phyloP scores from a whole-genome alignment of 75 land plant species.

The Cryptomeria japonica region DNA sequence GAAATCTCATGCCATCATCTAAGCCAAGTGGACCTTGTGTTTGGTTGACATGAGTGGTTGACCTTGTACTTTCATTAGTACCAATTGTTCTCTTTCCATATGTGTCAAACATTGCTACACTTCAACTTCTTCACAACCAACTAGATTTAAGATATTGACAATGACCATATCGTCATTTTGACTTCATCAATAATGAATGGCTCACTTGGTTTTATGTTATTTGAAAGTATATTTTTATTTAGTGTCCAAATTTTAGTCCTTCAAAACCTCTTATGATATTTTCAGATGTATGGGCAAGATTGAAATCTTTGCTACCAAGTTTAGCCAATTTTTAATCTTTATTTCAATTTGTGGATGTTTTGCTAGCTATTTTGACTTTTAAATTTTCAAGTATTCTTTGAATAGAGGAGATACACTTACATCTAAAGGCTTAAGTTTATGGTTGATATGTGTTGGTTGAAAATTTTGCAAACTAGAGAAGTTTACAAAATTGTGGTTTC shows the following conservation, averaged over 20 bases:
- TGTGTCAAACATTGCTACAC: background rate
- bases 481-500: too few species aligned
- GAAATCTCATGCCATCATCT: background rate
- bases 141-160: too few species aligned
- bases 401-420: background rate
- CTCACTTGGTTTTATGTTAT: background rate
- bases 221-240: background rate
- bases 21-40: background rate
- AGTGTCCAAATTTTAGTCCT: background rate
- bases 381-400: too few species aligned
- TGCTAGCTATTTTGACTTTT: background rate
- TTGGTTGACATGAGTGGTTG: background rate
- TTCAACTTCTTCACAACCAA: background rate
- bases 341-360: background rate
- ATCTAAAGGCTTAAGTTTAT: too few species aligned
- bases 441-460: background rate
- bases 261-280: background rate
- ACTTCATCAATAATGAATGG: background rate
- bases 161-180: too few species aligned
- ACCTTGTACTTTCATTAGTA: background rate
- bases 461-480: too few species aligned
- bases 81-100: background rate
- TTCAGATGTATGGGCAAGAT: background rate
- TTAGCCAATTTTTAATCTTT: background rate
- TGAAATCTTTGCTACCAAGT: too few species aligned